Evolutionary conservation across 352 stramenopile genomes (phyloP).

Genomic region (Phytophthora foliorum): DNA sequence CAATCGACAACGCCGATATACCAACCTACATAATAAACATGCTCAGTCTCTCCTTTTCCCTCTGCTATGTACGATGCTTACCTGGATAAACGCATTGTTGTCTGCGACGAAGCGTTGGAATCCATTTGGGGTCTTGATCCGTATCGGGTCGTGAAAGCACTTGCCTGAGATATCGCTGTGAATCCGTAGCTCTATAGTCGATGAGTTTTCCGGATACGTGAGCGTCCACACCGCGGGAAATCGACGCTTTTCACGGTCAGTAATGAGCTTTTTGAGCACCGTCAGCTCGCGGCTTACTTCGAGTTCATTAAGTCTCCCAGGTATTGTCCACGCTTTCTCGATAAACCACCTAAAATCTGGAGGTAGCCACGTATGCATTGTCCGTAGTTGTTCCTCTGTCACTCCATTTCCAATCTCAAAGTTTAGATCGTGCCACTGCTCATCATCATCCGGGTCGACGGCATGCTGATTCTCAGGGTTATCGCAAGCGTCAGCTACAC

Average conservation of each 20-base stretch:
- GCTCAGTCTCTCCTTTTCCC: background rate
- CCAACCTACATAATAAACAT: conserved; percentile 3
- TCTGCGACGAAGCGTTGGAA: conserved; percentile 1
- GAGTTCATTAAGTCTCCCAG: background rate
- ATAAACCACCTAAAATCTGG: conserved; percentile 22
- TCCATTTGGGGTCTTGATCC: background rate
- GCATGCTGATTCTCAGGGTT: background rate
- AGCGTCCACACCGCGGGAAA: conserved; percentile 11
- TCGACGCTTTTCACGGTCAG: conserved; percentile 1
- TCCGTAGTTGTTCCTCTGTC: background rate
- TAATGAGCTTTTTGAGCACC: conserved; percentile 2
- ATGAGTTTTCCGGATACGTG: background rate
- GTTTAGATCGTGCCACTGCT: background rate
- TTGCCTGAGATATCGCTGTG: conserved; percentile 26
- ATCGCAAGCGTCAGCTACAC: background rate
- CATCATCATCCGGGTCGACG: background rate
- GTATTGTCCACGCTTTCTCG: background rate
- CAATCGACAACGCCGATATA: conserved; percentile 11
- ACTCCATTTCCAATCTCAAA: background rate
- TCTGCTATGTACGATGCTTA: background rate
- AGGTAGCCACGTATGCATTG: conserved; percentile 4
- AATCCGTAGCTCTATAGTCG: conserved; percentile 11
- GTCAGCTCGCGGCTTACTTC: background rate
- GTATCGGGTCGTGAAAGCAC: conserved; percentile 14
- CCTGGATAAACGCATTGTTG: conserved; percentile 7